Conservation (phyloP, 805 yeast species). For the Yarrowia sp. region DNA sequence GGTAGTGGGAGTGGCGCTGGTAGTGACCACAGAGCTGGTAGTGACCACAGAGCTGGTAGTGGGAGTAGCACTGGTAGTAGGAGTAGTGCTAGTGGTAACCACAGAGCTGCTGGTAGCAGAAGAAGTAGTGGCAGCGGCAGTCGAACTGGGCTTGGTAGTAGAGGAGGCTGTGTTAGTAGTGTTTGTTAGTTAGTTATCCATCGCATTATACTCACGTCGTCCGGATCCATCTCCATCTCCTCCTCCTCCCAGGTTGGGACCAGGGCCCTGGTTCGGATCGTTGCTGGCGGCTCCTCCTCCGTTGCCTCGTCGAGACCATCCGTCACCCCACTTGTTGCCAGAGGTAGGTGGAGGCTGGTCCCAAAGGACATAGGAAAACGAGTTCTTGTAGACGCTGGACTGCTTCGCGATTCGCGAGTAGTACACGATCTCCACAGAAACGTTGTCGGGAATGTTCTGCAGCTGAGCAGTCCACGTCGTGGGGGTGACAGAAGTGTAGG, state of each 20-base stretch:
- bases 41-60: neutral
- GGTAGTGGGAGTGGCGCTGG: neutral
- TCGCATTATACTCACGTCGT: neutral
- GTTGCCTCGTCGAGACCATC: neutral
- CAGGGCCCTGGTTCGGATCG: neutral
- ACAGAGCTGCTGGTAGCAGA: too few species aligned
- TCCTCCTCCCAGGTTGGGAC: neutral
- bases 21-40: neutral
- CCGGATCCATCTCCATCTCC: slow-evolving; percentile 1
- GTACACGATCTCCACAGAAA: neutral
- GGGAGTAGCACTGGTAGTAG: neutral
- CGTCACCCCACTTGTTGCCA: neutral
- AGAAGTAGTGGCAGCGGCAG: neutral
- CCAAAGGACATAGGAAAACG: neutral
- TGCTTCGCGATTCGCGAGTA: neutral
- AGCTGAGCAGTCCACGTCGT: neutral
- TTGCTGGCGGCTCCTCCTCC: neutral
- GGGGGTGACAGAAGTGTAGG: neutral
- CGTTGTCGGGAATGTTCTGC: slow-evolving; percentile 7
- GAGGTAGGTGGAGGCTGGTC: neutral
- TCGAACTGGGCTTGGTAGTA: neutral
- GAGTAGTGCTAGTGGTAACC: neutral
- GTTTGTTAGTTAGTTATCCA: neutral
- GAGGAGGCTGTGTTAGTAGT: slow-evolving; percentile 4
- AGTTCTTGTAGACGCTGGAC: neutral